Conservation (phyloP, 257 asterid species). For the Thymus quinquecostatus region DNA sequence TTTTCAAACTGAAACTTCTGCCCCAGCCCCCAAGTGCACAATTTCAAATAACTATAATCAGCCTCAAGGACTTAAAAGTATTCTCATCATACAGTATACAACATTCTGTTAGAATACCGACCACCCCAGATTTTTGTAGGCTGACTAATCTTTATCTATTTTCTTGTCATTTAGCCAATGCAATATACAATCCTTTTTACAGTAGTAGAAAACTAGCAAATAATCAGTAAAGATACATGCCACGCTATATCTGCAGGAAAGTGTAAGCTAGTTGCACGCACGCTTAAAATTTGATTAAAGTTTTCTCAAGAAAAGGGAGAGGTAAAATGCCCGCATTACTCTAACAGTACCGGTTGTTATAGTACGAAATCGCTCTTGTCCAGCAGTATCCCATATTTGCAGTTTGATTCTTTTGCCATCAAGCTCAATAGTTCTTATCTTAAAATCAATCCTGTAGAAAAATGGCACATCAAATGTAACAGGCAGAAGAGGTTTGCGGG, state of each 20-base stretch:
- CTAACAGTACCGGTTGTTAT: constrained; percentile 69
- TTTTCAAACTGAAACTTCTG: neutral
- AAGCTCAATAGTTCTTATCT: constrained; percentile 79
- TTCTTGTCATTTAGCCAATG: constrained; percentile 10
- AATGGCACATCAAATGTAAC: constrained; percentile 2
- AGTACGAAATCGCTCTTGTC: constrained; percentile 87
- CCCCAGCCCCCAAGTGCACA: neutral
- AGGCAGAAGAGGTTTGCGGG: neutral
- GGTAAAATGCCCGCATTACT: constrained; percentile 15
- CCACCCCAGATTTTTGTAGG: neutral
- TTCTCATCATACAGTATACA: neutral
- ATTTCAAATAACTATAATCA: constrained; percentile 1
- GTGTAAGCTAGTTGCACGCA: neutral
- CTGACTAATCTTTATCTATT: neutral
- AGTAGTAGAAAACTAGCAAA: constrained; percentile 1
- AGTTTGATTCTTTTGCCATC: constrained; percentile 72
- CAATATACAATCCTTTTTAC: neutral
- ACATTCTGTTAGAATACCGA: neutral
- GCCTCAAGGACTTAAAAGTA: neutral
- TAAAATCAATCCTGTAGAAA: constrained; percentile 72
- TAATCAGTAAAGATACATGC: neutral
- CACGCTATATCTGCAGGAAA: neutral
- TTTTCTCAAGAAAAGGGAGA: constrained; percentile 10
- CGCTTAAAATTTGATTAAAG: neutral
- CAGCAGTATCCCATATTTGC: constrained; percentile 89